These are phyloP conservation scores for Jamesozyma hellenica DNA, from an alignment of 805 yeast species.

Conservation along the genomic window DNA sequence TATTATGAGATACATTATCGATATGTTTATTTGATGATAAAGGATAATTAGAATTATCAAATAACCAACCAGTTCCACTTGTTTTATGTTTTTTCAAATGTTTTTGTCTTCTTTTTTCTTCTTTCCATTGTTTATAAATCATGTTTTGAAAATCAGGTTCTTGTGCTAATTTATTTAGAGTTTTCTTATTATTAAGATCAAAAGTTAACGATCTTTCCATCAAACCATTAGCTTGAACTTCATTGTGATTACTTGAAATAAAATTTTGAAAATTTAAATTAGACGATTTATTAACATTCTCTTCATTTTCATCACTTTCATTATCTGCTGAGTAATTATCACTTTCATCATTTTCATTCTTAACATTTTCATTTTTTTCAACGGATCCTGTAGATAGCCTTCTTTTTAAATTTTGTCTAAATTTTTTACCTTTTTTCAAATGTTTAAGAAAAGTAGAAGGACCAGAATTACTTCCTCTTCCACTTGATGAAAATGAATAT, in stretches of 20 bases:
- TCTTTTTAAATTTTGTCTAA: constrained; percentile 13
- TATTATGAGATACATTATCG: not conserved
- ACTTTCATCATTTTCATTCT: constrained; percentile 1
- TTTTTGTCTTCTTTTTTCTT: constrained; percentile 22
- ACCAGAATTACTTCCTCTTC: not conserved
- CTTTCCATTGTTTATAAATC: constrained; percentile 28
- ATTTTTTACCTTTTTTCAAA: constrained; percentile 13
- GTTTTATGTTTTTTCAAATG: constrained; percentile 1
- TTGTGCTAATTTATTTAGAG: constrained; percentile 19
- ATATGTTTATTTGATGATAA: not conserved
- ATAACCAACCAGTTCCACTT: constrained; percentile 7
- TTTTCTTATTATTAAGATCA: constrained; percentile 11
- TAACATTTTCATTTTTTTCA: constrained; percentile 5
- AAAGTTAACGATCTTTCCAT: constrained; percentile 5
- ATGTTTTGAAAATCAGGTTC: constrained; percentile 43
- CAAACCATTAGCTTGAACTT: too few relatives aligned
- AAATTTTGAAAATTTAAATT: not conserved
- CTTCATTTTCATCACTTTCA: constrained; percentile 22
- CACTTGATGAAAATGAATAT: not conserved
- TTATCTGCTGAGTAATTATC: constrained; percentile 23
- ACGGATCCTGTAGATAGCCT: constrained; percentile 13
- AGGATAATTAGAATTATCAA: constrained; percentile 8
- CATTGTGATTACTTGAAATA: not conserved
- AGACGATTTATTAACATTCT: constrained; percentile 1
- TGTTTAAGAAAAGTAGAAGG: constrained; percentile 7